A percentile compares a stretch with the other conserved stretches of the same genome.
Evolutionary conservation across 2,329 filamentous ascomycete genomes (phyloP).

Genomic region (Xylaria sp.): DNA sequence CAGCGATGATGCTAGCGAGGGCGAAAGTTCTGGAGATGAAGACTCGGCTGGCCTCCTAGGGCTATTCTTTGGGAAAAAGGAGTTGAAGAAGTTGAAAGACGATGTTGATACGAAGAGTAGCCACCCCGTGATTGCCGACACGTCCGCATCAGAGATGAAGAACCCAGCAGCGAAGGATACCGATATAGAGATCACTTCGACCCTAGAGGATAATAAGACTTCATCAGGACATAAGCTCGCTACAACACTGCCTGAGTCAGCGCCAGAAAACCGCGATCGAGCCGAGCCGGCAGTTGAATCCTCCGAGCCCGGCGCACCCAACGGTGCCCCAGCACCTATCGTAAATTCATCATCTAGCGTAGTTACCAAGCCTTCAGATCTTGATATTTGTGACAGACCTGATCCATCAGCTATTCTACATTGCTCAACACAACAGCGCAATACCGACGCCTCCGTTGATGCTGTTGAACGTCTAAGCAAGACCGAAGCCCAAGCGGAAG

Average conservation of each 20-base stretch:
- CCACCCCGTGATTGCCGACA: conserved; percentile 37
- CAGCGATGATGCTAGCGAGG: conserved; percentile 40
- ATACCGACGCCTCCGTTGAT: conserved; percentile 36
- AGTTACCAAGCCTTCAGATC: conserved; percentile 22
- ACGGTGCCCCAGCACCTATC: not conserved
- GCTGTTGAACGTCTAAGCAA: conserved; percentile 32
- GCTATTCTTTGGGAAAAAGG: conserved; percentile 64
- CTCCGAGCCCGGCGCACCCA: not conserved
- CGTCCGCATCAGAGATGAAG: conserved; percentile 44
- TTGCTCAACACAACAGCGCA: conserved; percentile 28
- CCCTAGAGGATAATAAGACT: not conserved
- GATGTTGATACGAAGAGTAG: conserved; percentile 41
- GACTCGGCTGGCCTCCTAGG: conserved; percentile 57
- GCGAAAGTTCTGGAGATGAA: conserved; percentile 53
- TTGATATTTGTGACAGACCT: conserved; percentile 27
- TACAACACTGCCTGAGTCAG: not conserved
- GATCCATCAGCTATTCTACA: conserved; percentile 28
- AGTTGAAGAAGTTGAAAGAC: conserved; percentile 58
- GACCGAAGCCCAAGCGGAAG: conserved; percentile 7
- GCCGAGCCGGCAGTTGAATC: not conserved
- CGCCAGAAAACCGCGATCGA: no score
- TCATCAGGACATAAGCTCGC: not conserved
- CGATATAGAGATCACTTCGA: not conserved
- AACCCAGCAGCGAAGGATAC: conserved; percentile 8
- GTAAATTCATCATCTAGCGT: not conserved